A percentile compares a stretch with the other conserved stretches of the same genome.
Evolutionary conservation across 2,329 filamentous ascomycete genomes (phyloP).

Genomic region (Cladosporium sp.): DNA sequence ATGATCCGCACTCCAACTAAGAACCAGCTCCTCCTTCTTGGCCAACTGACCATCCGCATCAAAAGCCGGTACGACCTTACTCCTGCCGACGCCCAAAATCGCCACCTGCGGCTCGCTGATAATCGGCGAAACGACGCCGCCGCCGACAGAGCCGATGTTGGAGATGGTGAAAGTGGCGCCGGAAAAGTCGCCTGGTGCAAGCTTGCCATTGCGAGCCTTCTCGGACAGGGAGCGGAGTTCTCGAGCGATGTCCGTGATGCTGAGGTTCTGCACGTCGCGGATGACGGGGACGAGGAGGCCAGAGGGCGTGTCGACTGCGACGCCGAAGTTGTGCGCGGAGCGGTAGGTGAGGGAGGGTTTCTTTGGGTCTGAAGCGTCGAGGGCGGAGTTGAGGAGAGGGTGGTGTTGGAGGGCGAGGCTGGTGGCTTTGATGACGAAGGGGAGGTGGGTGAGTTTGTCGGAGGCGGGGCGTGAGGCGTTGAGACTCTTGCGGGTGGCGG

Average conservation of each 20-base stretch:
- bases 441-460: slow-evolving; percentile 78
- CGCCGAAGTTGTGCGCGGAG: slow-evolving; percentile 85
- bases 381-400: slow-evolving; percentile 80
- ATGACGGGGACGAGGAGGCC: slow-evolving; percentile 91
- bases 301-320: slow-evolving; percentile 89
- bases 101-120: slow-evolving; percentile 88
- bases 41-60: slow-evolving; percentile 54
- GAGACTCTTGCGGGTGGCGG: slow-evolving; percentile 66
- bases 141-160: slow-evolving; percentile 94
- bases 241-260: slow-evolving; percentile 70
- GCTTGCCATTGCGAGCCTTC: slow-evolving; percentile 69
- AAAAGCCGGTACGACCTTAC: slow-evolving; percentile 79
- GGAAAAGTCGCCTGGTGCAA: slow-evolving; percentile 69
- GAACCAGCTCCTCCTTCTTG: slow-evolving; percentile 75
- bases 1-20: slow-evolving; percentile 97
- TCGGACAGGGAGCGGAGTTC: slow-evolving; percentile 71
- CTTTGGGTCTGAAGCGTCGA: slow-evolving; percentile 59
- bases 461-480: slow-evolving; percentile 54
- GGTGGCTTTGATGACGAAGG: slow-evolving; percentile 94
- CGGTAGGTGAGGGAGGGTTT: slow-evolving; percentile 77
- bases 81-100: slow-evolving; percentile 82
- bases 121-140: slow-evolving; percentile 85
- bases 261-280: slow-evolving; percentile 73
- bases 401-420: slow-evolving; percentile 78
- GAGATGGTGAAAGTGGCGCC: slow-evolving; percentile 93